Conservation (phyloP, 2,329 filamentous ascomycete genomes). For the Fonsecaea multimorphosa region DNA sequence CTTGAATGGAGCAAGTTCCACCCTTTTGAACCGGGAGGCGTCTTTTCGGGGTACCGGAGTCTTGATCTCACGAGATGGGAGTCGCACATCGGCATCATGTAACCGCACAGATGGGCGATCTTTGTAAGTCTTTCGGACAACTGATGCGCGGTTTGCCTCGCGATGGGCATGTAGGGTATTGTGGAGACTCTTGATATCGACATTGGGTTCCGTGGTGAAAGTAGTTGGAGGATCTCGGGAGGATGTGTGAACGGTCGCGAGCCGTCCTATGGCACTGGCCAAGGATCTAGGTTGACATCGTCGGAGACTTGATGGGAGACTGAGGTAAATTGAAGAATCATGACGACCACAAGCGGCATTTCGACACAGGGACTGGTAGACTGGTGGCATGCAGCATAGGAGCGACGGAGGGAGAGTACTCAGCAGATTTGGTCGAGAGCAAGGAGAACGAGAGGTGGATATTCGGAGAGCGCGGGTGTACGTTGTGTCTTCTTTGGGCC, state of each 20-base stretch:
- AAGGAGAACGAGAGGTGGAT: not conserved
- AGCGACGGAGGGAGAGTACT: not conserved
- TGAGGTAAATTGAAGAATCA: conserved; percentile 16
- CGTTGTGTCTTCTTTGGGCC: not conserved
- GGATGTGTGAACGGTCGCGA: not conserved
- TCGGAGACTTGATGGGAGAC: not conserved
- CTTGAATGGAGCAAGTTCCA: conserved; percentile 5
- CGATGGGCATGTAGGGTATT: conserved; percentile 47
- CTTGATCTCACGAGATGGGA: conserved; percentile 1
- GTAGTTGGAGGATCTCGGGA: not conserved
- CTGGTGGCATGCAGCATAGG: conserved; percentile 34
- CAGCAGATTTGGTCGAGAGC: not conserved
- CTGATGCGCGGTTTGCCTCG: conserved; percentile 41
- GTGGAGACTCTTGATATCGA: conserved; percentile 42
- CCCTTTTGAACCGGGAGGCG: conserved; percentile 6
- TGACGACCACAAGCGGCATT: conserved; percentile 8
- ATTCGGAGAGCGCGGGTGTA: not conserved
- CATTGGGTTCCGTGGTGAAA: conserved; percentile 26
- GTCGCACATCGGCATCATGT: not conserved
- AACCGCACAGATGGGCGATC: conserved; percentile 7
- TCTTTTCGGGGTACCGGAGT: not conserved
- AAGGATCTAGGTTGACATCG: conserved; percentile 2
- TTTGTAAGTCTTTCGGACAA: conserved; percentile 38
- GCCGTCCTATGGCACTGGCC: not conserved
- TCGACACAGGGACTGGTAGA: conserved; percentile 9